Percentiles rank a stretch among this genome's conserved stretches.
Evolutionary conservation across 352 stramenopile genomes (phyloP).

Genomic region (Globisporangium paddicum): DNA sequence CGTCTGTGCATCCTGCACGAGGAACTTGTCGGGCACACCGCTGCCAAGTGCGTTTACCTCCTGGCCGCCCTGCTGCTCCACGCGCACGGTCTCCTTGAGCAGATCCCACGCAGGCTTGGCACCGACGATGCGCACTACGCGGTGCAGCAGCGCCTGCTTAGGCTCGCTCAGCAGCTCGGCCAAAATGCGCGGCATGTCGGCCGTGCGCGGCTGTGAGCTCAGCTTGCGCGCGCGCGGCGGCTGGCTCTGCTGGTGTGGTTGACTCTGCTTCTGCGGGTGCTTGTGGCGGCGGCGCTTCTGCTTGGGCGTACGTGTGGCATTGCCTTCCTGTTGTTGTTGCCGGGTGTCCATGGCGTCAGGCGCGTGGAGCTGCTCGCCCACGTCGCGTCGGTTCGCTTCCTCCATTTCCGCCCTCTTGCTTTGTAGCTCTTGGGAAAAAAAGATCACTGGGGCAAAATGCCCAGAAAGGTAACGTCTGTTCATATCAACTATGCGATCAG

Average conservation of each 20-base stretch:
- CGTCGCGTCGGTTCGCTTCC: background rate
- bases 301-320: background rate
- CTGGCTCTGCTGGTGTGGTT: background rate
- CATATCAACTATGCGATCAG: background rate
- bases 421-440: background rate
- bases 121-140: slow-evolving; percentile 63
- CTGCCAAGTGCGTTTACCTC: slow-evolving; percentile 44
- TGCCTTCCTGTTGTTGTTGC: background rate
- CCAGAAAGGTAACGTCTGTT: background rate
- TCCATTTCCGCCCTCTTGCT: background rate
- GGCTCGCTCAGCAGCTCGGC: slow-evolving; percentile 57
- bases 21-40: slow-evolving; percentile 42
- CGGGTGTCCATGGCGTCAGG: background rate
- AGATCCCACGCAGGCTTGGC: slow-evolving; percentile 55
- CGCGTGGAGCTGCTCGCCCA: background rate
- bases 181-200: slow-evolving; percentile 52
- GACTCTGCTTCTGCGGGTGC: slow-evolving; percentile 1
- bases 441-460: background rate
- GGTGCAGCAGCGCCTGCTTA: slow-evolving; percentile 64
- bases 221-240: slow-evolving; percentile 21
- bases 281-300: background rate
- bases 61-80: slow-evolving; percentile 60
- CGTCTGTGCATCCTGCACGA: slow-evolving; percentile 33
- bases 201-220: slow-evolving; percentile 37
- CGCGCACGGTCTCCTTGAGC: slow-evolving; percentile 55